A percentile compares a stretch with the other conserved stretches of the same genome.
phyloP scores from a whole-genome alignment of 768 basidiomycete species.

The Russula olivacea region DNA sequence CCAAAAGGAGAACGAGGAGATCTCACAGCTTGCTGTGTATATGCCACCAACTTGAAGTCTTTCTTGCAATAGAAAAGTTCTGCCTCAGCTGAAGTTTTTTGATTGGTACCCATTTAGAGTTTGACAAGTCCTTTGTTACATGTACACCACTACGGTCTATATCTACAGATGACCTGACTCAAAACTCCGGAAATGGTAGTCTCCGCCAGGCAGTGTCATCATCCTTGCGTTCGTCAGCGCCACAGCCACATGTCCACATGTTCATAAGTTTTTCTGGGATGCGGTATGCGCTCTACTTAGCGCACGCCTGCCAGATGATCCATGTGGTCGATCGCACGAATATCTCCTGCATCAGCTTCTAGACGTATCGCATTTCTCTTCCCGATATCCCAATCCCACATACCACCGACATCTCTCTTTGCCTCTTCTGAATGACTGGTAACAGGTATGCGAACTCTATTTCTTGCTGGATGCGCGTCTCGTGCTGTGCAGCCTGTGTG shows the following conservation, averaged over 20 bases:
- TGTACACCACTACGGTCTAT: no score
- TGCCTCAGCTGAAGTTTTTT: no score
- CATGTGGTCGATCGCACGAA: background rate
- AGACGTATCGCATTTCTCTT: background rate
- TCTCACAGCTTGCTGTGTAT: no score
- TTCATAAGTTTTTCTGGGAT: constrained; percentile 5
- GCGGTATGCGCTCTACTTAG: background rate
- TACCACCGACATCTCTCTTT: background rate
- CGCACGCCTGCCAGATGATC: background rate
- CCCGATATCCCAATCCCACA: background rate
- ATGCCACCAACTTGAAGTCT: no score
- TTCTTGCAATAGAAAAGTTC: no score
- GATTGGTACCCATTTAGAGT: no score
- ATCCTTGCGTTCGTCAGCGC: constrained; percentile 11
- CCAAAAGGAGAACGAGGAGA: no score
- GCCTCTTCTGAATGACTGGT: background rate
- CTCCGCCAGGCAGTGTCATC: background rate
- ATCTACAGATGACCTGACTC: no score
- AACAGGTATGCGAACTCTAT: background rate
- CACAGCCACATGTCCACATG: background rate
- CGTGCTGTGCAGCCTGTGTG: constrained; percentile 7
- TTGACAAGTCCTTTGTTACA: no score
- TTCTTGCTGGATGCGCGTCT: background rate
- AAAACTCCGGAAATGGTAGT: no score
- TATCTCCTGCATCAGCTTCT: background rate